These are phyloP conservation scores for Coniochaeta sp. DNA, from an alignment of 2,329 filamentous ascomycete genomes.

Conservation along the genomic window DNA sequence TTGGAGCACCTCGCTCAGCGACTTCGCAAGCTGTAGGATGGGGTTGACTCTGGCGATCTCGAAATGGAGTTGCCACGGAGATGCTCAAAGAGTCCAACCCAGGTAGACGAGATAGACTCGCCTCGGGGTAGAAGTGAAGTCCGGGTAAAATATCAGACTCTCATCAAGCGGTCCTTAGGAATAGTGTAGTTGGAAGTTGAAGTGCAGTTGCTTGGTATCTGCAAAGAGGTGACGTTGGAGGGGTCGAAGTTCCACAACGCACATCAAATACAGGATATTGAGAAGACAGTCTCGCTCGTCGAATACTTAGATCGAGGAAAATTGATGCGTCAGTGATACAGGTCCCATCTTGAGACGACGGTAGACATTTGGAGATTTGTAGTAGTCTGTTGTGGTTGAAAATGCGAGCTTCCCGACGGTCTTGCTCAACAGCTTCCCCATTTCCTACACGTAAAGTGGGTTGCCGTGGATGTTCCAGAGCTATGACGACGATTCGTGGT, in stretches of 20 bases:
- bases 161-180: not conserved
- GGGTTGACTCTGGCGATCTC: not conserved
- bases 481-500: not conserved
- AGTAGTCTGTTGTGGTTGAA: not conserved
- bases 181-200: not conserved
- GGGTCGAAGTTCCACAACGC: not conserved
- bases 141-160: not conserved
- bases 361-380: not conserved
- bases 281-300: not conserved
- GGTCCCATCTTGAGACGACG: not conserved
- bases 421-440: not conserved
- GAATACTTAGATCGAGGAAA: not conserved
- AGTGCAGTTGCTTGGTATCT: not conserved
- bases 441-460: not conserved
- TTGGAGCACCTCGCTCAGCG: not conserved
- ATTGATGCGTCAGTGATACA: not conserved
- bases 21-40: not conserved
- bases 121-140: not conserved
- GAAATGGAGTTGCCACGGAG: not conserved
- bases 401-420: not conserved
- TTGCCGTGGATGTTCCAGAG: not conserved
- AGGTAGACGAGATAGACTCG: not conserved
- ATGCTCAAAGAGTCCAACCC: too few relatives aligned
- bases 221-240: not conserved
- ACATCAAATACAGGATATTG: not conserved